Evolutionary conservation across 2,329 filamentous ascomycete genomes (phyloP).

Genomic region (Chalaropsis thielavioides): DNA sequence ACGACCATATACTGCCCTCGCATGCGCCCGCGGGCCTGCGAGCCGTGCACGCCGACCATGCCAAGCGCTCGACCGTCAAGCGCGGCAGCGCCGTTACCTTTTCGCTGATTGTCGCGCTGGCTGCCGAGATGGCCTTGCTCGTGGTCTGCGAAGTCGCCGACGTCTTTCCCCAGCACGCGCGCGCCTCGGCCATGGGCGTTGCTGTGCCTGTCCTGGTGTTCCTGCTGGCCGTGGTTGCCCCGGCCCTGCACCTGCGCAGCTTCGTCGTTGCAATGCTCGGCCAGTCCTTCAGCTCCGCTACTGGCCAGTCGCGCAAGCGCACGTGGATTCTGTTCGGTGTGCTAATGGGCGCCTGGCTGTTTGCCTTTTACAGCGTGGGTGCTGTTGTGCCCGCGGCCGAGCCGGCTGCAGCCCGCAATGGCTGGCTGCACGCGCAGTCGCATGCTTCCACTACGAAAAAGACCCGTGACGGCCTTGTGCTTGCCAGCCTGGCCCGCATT

Average conservation of each 20-base stretch:
- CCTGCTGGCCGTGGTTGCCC: conserved; percentile 59
- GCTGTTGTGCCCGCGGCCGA: conserved; percentile 39
- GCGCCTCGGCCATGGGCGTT: conserved; percentile 51
- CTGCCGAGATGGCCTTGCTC: conserved; percentile 62
- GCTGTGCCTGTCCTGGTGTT: conserved; percentile 59
- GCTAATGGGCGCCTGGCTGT: conserved; percentile 55
- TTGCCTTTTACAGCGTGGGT: conserved; percentile 63
- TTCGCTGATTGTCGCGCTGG: conserved; percentile 60
- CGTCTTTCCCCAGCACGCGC: conserved; percentile 51
- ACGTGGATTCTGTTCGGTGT: conserved; percentile 47
- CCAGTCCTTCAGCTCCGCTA: conserved; percentile 38
- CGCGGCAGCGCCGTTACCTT: conserved; percentile 51
- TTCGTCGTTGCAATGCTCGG: conserved; percentile 39
- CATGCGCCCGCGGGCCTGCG: conserved; percentile 46
- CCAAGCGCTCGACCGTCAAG: conserved; percentile 35
- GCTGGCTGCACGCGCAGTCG: conserved; percentile 12
- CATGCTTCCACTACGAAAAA: conserved; percentile 18
- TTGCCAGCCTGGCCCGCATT: conserved; percentile 51
- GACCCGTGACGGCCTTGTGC: conserved; percentile 26
- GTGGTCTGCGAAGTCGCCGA: conserved; percentile 76
- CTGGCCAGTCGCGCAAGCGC: conserved; percentile 8
- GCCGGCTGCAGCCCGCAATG: conserved; percentile 16
- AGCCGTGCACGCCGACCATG: conserved; percentile 45
- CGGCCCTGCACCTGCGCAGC: conserved; percentile 63
- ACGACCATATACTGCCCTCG: conserved; percentile 47